Percentiles rank a stretch among this genome's conserved stretches.
These are phyloP conservation scores for Globisporangium uncinulatum DNA, from an alignment of 352 stramenopile species.

Conservation along the genomic window DNA sequence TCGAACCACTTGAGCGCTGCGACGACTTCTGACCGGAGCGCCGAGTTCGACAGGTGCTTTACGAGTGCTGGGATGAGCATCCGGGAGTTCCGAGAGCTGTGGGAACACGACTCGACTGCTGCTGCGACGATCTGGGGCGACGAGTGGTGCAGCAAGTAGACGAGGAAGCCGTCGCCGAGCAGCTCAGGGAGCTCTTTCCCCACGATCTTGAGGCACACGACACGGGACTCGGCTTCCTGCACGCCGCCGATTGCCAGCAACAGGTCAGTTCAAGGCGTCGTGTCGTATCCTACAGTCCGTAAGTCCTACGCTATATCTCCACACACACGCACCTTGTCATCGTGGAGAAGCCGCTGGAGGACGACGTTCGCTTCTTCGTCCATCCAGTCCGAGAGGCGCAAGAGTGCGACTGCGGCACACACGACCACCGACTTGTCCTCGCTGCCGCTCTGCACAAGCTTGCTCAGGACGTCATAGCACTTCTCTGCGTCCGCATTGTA, in stretches of 20 bases:
- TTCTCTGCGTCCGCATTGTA: conserved; percentile 53
- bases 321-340: conserved; percentile 37
- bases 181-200: conserved; percentile 78
- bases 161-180: conserved; percentile 73
- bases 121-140: conserved; percentile 71
- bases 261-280: not conserved
- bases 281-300: too few species aligned
- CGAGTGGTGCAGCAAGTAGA: conserved; percentile 77
- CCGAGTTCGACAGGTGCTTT: conserved; percentile 68
- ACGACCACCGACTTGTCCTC: conserved; percentile 72
- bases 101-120: conserved; percentile 74
- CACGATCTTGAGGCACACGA: conserved; percentile 79
- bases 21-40: conserved; percentile 62
- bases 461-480: conserved; percentile 57
- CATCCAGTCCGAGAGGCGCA: conserved; percentile 81
- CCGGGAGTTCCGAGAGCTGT: conserved; percentile 64
- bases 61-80: conserved; percentile 83
- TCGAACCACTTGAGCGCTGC: conserved; percentile 69
- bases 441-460: conserved; percentile 40
- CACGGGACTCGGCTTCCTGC: conserved; percentile 54
- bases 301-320: not conserved
- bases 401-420: conserved; percentile 64
- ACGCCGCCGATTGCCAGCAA: too few species aligned
- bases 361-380: conserved; percentile 79
- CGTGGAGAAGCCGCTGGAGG: conserved; percentile 72